Evolutionary conservation across 2,329 filamentous ascomycete genomes (phyloP), one percentile per base, ranked within the genome.

Genomic region (Didymella pomorum): DNA sequence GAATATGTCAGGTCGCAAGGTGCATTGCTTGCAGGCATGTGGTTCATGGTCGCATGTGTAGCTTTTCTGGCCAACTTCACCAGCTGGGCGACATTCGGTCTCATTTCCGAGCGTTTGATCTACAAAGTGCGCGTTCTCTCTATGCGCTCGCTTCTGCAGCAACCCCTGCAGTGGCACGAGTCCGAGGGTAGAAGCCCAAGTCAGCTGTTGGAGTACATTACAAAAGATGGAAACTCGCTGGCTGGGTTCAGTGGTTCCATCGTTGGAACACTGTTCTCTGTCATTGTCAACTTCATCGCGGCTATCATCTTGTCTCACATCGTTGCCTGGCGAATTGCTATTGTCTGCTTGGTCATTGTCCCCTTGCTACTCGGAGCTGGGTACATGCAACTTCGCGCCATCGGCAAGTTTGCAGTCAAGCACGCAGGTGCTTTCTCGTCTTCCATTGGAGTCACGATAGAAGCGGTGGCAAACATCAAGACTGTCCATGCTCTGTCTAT

Each of bases 261-360:
- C 37, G 81, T 92, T 53, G 89, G 89, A 6, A 90, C 87, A 0
- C 77, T 90, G 20, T 86, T 91, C 56, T 87, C 88, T 0, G 88
- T 90, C 21, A 65, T 84, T 3, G 83, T 92, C 61, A 91, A 90
- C 72, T 85, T 92, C 26, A 62, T 91, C 16, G 86, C 84, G 0
- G 88, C 87, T 1, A 87, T 92, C 53, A 84, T 89, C 28, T 71
- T 92, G 10, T 86, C 89, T 0, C 88, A 90, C 61, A 85, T 91
- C 43, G 81, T 93, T 45, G 88, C 88, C 2, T 93, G 90, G 90
- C 89, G 86, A 69, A 91, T 93, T 60, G 89, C 89, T 0, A 76
- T 93, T 14, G 89, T 93, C 3, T 89, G 88, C 53, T 80, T 93
- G 6, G 83, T 89, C 0, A 81, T 86, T 9, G 86, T 92, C 0